A percentile compares a stretch with the other conserved stretches of the same genome.
Evolutionary conservation across 768 basidiomycete genomes (phyloP).

Genomic region (Aureoboletus auriporus): DNA sequence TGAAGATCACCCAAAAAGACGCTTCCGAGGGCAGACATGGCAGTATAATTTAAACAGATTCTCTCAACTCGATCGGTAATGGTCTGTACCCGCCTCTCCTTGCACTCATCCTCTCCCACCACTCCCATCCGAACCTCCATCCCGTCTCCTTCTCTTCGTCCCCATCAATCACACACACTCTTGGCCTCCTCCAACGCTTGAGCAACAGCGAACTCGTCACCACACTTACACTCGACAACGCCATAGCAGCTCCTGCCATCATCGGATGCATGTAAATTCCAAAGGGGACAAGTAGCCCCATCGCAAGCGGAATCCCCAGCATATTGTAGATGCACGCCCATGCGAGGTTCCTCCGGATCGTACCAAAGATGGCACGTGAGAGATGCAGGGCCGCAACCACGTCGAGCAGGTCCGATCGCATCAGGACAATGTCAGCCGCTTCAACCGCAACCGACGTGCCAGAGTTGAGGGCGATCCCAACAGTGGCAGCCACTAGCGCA

Average conservation of each 20-base stretch:
- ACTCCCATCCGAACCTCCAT: slow-evolving; percentile 4
- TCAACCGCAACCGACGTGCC: slow-evolving; percentile 98
- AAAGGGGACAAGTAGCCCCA: slow-evolving; percentile 93
- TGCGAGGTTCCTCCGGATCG: slow-evolving; percentile 88
- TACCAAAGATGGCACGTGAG: slow-evolving; percentile 80
- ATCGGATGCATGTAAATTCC: slow-evolving; percentile 95
- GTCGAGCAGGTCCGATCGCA: slow-evolving; percentile 94
- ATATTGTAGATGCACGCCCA: slow-evolving; percentile 98
- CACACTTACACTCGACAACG: slow-evolving; percentile 93
- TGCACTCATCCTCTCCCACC: slow-evolving; percentile 43
- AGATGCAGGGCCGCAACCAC: slow-evolving; percentile 96
- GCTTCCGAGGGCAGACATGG: slow-evolving; percentile 64
- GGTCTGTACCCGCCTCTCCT: slow-evolving; percentile 59
- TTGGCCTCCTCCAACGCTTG: slow-evolving; percentile 77
- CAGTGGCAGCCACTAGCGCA: slow-evolving; percentile 91
- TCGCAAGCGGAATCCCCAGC: slow-evolving; percentile 92
- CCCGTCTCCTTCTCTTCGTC: slow-evolving; percentile 30
- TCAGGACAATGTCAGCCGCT: slow-evolving; percentile 96
- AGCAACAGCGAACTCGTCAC: slow-evolving; percentile 86
- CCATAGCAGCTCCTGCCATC: slow-evolving; percentile 99
- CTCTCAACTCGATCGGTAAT: slow-evolving; percentile 64
- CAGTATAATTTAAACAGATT: slow-evolving; percentile 20
- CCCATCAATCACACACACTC: slow-evolving; percentile 61
- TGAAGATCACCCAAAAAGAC: slow-evolving; percentile 79
- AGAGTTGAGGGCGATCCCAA: slow-evolving; percentile 94